Percentiles rank a stretch among this genome's conserved stretches.
phyloP scores from a whole-genome alignment of 768 basidiomycete genomes.

The Auricularia cornea region DNA sequence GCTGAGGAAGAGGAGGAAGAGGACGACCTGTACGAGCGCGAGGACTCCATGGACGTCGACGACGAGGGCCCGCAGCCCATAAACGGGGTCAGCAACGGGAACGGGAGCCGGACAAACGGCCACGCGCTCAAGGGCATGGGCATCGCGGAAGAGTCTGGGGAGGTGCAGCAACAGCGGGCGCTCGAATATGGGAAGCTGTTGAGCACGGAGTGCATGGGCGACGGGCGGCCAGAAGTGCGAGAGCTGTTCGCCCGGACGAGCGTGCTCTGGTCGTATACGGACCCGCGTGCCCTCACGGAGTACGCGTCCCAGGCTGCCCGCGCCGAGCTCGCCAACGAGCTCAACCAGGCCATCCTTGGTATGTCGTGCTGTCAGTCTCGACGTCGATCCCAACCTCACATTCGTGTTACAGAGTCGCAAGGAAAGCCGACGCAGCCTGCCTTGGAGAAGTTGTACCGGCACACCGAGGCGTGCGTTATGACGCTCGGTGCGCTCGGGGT shows the following conservation, averaged over 20 bases:
- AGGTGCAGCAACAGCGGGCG: conserved; percentile 53
- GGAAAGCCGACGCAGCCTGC: conserved; percentile 62
- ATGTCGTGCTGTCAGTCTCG: conserved; percentile 25
- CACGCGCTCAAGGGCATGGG: conserved; percentile 16
- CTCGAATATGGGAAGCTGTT: conserved; percentile 68
- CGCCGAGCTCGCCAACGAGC: conserved; percentile 57
- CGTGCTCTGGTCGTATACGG: conserved; percentile 70
- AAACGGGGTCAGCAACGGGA: conserved; percentile 25
- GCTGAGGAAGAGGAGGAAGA: conserved; percentile 5
- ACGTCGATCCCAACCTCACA: too few species aligned
- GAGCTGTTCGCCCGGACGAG: conserved; percentile 66
- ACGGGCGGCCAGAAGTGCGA: conserved; percentile 54
- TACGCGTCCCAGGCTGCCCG: conserved; percentile 63
- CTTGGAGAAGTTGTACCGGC: conserved; percentile 71
- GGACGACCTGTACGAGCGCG: conserved; percentile 1
- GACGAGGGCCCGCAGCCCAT: conserved; percentile 21
- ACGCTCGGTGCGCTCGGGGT: conserved; percentile 65
- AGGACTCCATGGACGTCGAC: conserved; percentile 10
- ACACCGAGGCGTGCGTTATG: conserved; percentile 57
- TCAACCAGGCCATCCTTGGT: conserved; percentile 82
- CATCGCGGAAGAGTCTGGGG: conserved; percentile 25
- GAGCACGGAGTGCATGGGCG: conserved; percentile 57
- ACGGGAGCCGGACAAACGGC: conserved; percentile 3
- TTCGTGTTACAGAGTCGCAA: conserved; percentile 54
- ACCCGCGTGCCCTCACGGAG: conserved; percentile 46